These are phyloP conservation scores for Neospermospora avenae DNA, from an alignment of 2,329 filamentous ascomycete genomes.

Conservation along the genomic window DNA sequence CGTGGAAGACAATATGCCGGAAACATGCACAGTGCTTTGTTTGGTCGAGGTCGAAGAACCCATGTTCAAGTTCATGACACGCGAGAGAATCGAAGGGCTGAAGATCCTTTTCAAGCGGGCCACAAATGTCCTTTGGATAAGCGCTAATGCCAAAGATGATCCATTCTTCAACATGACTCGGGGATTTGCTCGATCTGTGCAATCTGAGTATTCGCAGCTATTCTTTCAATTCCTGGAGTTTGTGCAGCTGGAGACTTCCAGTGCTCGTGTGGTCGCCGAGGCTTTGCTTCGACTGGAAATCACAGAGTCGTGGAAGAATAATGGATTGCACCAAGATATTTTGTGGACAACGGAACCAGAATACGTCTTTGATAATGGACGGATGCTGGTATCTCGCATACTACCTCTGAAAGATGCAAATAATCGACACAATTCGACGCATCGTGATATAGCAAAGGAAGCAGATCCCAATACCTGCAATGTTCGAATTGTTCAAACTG, in stretches of 20 bases:
- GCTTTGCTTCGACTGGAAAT: constrained; percentile 13
- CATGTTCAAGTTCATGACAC: constrained; percentile 27
- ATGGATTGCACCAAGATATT: not conserved
- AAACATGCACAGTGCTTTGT: too few relatives aligned
- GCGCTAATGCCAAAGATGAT: constrained; percentile 8
- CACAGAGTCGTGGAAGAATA: not conserved
- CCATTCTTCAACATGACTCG: constrained; percentile 20
- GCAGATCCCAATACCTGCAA: not conserved
- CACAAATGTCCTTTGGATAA: constrained; percentile 24
- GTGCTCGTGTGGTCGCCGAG: constrained; percentile 10
- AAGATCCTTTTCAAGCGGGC: constrained; percentile 20
- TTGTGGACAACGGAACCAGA: constrained; percentile 25
- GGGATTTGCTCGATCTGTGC: constrained; percentile 13
- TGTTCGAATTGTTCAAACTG: too few relatives aligned
- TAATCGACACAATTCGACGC: constrained; percentile 14
- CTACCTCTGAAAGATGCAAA: constrained; percentile 1
- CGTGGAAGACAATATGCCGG: too few relatives aligned
- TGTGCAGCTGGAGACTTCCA: not conserved
- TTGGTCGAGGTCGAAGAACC: too few relatives aligned
- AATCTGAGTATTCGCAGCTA: constrained; percentile 17
- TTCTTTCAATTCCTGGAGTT: constrained; percentile 21
- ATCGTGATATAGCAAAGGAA: constrained; percentile 11
- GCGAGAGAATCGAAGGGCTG: constrained; percentile 23
- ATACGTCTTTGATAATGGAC: constrained; percentile 12
- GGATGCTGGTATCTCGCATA: constrained; percentile 15